Base-by-base conservation (phyloP, 164 flowering plant genomes). In the Malania oleifera region DNA sequence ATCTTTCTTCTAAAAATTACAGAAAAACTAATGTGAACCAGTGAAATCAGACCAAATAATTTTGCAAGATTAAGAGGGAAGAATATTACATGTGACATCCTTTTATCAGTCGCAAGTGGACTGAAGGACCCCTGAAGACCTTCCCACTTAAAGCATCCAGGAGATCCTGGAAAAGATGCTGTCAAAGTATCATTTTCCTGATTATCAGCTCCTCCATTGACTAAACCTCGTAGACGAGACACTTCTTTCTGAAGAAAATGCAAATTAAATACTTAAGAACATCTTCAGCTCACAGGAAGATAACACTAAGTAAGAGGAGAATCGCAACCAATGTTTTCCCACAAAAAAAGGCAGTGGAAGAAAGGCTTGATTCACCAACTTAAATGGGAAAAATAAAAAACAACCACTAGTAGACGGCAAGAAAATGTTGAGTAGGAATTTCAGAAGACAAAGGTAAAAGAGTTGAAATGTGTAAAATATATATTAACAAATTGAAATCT, bases 91-190 rank as follows among this genome's bases (percentile, higher is more conserved):
- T 75, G 79, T 27, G 92, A 61, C 61, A 50, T 61, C 65, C 71
- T 82, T 67, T 76, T 86, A 56, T 75, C 75, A 54, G 79, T 61
- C 4, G 80, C 69, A 43, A 88, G 81, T 28, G 97, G 99, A 76
- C 83, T 86, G 24, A 78, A 79, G 56, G 88, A 77, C 47, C 82
- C 96, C 27, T 78, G 77, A 38, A 79, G 71, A 7, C 85, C 95
- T 62, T 83, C 97, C 95, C 95, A 93, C 63, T 82, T 89, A 38
- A 87, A 77, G 27, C 84, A 54, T 61, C 86, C 89, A 23, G 99
- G 99, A 62, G 96, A 86, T 48, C 83, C 90, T n/a, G 79, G 88
- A 73, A 82, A 75, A 65, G 77, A 47, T 35, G 73, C 38, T 13
- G 74, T 44, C 51, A 45, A 54, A 24, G 57, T 64, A 53, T 83